Percentiles rank a stretch among this genome's conserved stretches.
Conservation (phyloP, 148 eudicot species). For the Rhododendron griersonianum region DNA sequence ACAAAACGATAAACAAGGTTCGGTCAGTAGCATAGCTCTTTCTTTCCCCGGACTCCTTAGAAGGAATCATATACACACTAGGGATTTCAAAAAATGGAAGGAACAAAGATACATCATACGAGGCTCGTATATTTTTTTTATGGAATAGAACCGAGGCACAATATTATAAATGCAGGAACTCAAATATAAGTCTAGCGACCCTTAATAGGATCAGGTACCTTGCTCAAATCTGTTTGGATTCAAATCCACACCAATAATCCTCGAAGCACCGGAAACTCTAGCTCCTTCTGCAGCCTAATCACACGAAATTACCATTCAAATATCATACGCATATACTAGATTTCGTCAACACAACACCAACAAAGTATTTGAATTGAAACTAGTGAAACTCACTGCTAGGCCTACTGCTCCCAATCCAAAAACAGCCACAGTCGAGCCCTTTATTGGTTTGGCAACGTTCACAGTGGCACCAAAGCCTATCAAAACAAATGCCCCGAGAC, state of each 20-base stretch:
- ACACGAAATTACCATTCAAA: background rate
- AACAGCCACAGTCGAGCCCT: slow-evolving; percentile 73
- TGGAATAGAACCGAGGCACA: background rate
- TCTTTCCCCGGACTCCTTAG: too few species aligned
- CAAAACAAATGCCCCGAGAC: background rate
- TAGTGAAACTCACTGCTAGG: slow-evolving; percentile 63
- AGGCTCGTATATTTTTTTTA: too few species aligned
- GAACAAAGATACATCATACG: too few species aligned
- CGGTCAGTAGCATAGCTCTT: too few species aligned
- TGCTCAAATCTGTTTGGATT: slow-evolving; percentile 35
- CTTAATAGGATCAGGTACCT: slow-evolving; percentile 14
- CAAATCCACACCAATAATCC: slow-evolving; percentile 46
- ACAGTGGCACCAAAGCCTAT: slow-evolving; percentile 75
- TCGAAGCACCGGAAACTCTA: slow-evolving; percentile 45
- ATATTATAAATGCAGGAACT: background rate
- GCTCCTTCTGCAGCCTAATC: slow-evolving; percentile 52
- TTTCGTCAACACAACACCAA: background rate
- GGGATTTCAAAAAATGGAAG: background rate
- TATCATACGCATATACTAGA: background rate
- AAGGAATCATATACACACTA: background rate
- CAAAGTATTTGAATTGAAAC: background rate
- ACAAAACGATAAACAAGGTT: too few species aligned
- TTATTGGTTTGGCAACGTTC: slow-evolving; percentile 78
- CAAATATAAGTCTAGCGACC: background rate
- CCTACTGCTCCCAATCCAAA: slow-evolving; percentile 90